Evolutionary conservation across 352 stramenopile species (phyloP), one percentile per base, ranked within the genome.

Genomic region (Pythium plurisporium): DNA sequence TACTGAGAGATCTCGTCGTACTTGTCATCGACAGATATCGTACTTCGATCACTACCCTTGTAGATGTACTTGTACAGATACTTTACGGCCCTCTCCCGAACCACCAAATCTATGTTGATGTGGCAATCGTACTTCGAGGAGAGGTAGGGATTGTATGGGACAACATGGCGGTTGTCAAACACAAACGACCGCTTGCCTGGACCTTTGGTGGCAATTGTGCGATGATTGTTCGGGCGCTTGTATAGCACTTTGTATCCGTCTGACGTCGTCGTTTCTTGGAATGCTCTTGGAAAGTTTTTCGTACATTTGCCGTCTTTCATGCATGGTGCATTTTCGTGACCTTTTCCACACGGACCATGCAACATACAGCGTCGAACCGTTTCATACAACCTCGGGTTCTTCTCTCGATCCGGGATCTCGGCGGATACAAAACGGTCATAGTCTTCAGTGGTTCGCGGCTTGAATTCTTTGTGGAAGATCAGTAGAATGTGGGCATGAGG

Each of bases 111-210:
- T 87, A 85, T 62, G 53, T 80, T 84, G 55, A 81, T 78, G 55
- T 60, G 81, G 25, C 70, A 82, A n/a, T 75, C 51, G 48, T 70
- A 89, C 54, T 76, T 81, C 4, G 68, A 44, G 1, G 68, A 62
- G 1, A 90, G 52, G 36, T 71, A 87, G 3, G 70, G 58, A 40
- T 83, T 87, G 64, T 88, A 87, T 5, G 74, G 72, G 0, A 89
- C 76, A 3, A 87, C 72, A 67, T 64, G 76, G 15, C 55, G 55
- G 27, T 81, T 84, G 5, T 56, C 31, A 1, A 61, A 22, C 38
- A 44, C 38, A n/a, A n/a, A n/a, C n/a, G n/a, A n/a, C n/a, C n/a
- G n/a, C n/a, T n/a, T n/a, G n/a, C n/a, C n/a, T n/a, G n/a, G n/a
- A n/a, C n/a, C n/a, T n/a, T n/a, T n/a, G n/a, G n/a, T n/a, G n/a